Evolutionary conservation across 2,329 filamentous ascomycete species (phyloP), one percentile per base, ranked within the genome.

Genomic region (Alternaria sp.): DNA sequence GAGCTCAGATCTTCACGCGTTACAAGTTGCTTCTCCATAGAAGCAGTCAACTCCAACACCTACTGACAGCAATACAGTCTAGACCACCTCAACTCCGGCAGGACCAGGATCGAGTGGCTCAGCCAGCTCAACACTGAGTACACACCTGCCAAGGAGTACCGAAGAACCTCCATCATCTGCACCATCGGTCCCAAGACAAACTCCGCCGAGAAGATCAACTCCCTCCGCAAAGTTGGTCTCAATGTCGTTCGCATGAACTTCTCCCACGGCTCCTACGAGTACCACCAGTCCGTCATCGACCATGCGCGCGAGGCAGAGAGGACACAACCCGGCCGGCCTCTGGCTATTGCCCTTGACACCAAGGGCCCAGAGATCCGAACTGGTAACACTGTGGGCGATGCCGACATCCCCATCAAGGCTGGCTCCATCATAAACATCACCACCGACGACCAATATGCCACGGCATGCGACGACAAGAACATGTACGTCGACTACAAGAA

Each of bases 191-290:
- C 96, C 80, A 99, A 98, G 90, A 99, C 96, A 76, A 99, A 99
- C 88, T 97, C 93, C 40, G 91, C 94, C 62, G 92, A 97, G 86
- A 94, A 93, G 83, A 97, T 99, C 86, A 98, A 98, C 85, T 88
- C 90, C 81, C 92, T 99, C 77, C 93, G 95, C 82, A 88, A 87
- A 79, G 91, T 91, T 71, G 96, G 96, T 83, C 90, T 98, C 77
- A 98, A 98, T 84, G 93, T 99, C 73, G 96, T 98, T 74, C 95
- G 96, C 85, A 99, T 99, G 96, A 99, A 99, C 91, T 98, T 98
- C 82, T 97, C 92, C 70, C 93, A 97, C 83, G 93, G 93, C 77
- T 91, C 90, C 72, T 96, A 98, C 83, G 94, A 91, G 85, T 99
- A 97, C 86, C 94, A 97, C 86, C 93, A 98, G 87, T 95, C 93